These are phyloP conservation scores for Maudiozyma barnettii DNA, from an alignment of 805 yeast species.

Conservation along the genomic window DNA sequence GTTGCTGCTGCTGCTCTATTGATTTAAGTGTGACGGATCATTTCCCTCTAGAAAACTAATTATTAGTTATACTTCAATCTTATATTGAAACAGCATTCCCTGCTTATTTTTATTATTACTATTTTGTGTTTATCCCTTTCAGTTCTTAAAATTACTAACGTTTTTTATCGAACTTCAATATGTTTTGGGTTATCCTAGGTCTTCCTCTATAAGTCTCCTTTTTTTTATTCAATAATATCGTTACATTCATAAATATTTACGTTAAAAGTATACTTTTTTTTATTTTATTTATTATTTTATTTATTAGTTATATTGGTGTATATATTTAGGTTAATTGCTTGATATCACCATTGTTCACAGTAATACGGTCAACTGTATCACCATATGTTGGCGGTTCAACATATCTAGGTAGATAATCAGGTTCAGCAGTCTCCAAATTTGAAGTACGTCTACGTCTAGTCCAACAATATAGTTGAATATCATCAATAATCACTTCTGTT, in stretches of 20 bases:
- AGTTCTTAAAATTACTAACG: too few species aligned
- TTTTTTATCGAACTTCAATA: too few species aligned
- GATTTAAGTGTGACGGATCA: conserved; percentile 12
- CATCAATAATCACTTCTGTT: conserved; percentile 19
- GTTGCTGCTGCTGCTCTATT: conserved; percentile 24
- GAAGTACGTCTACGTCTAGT: background rate
- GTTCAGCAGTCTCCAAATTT: background rate
- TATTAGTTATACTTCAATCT: too few species aligned
- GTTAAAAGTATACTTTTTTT: background rate
- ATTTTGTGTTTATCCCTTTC: too few species aligned
- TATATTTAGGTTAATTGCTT: background rate
- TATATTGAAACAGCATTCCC: too few species aligned
- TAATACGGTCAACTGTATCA: conserved; percentile 6
- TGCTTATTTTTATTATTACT: too few species aligned
- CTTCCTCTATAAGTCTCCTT: too few species aligned
- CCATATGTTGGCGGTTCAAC: conserved; percentile 22
- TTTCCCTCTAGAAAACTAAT: too few species aligned
- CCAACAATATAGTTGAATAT: conserved; percentile 19
- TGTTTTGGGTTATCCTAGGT: too few species aligned
- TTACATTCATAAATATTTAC: too few species aligned
- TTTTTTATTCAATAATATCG: too few species aligned
- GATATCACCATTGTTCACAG: conserved; percentile 1
- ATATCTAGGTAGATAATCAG: conserved; percentile 19
- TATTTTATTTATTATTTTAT: too few species aligned
- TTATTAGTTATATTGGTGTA: background rate